Evolutionary conservation across 371 early-diverging fungal genomes (phyloP), one percentile per base, ranked within the genome.

Genomic region (Parasitella parasitica): DNA sequence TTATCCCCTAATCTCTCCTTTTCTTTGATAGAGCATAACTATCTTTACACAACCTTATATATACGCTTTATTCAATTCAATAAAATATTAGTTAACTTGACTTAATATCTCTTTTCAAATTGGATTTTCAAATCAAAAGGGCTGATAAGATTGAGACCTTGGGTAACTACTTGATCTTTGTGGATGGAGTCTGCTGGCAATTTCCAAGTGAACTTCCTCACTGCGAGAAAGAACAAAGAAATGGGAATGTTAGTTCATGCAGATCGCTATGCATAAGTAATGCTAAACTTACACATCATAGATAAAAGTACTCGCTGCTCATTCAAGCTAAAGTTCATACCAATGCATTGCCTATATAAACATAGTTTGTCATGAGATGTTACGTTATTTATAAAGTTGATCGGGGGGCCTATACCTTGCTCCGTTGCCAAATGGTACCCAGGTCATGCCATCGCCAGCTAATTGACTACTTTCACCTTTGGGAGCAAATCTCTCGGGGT

Each of bases 391-490:
- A 32, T 24, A 4, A 7, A 11, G 3, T 0, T 4, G 24, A 12
- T 4, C 24, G 1, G 1, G 20, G 0, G 1, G 24, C 13, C 5
- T 7, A 24, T 11, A 61, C 50, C 50, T 75, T 13, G 72, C 49
- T 12, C 84, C 86, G 22, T 68, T 67, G 57, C 81, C 69, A 59
- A 86, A 86, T 13, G 86, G 83, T 11, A 82, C 43, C 75, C 75
- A 85, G 0, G 77, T 60, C 43, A 63, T 35, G 20, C 70, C 78
- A 8, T 73, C 41, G 16, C 67, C 34, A 34, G 34, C n/a, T 64
- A 37, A 67, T 2, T 43, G 46, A 6, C 61, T 70, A 15, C 53
- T 39, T 54, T 65, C 67, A 16, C 73, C 66, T 12, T 61, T 77
- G 20, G 54, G 8, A 34, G 32, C n/a, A 54, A 83, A 86, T 28